Percentiles rank a stretch among this genome's conserved stretches.
Conservation (phyloP, 2,329 filamentous ascomycete species). For the Colletotrichum sp. region DNA sequence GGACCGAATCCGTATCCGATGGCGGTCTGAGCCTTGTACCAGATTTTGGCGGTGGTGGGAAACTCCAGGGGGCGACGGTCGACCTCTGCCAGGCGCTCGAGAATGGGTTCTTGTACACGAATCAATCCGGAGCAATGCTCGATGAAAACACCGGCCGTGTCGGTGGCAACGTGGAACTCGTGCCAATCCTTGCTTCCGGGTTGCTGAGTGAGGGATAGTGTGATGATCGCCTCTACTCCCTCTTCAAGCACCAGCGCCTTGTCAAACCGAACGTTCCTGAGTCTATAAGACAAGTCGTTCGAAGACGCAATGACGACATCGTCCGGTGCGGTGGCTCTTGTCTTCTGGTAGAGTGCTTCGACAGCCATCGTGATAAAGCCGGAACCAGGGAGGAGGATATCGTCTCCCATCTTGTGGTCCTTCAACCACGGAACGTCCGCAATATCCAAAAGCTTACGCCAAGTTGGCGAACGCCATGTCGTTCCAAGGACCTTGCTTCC, state of each 20-base stretch:
- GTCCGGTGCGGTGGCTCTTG: background rate
- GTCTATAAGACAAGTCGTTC: background rate
- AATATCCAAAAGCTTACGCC: background rate
- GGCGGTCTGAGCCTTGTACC: background rate
- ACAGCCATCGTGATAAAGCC: conserved; percentile 9
- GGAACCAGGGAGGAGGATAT: conserved; percentile 38
- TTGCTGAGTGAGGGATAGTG: background rate
- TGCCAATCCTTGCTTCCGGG: background rate
- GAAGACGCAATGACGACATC: background rate
- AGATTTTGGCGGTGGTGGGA: background rate
- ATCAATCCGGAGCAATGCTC: background rate
- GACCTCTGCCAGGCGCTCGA: background rate
- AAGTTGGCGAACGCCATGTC: background rate
- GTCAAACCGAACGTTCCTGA: background rate
- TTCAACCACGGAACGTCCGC: conserved; percentile 39
- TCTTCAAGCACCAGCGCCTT: background rate
- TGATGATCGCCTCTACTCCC: background rate
- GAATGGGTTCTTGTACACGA: background rate
- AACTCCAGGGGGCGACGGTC: background rate
- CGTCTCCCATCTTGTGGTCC: conserved; percentile 46
- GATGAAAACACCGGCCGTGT: background rate
- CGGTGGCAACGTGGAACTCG: background rate
- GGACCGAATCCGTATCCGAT: background rate
- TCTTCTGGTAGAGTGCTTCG: conserved; percentile 1
- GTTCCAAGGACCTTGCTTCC: background rate